Evolutionary conservation across 805 yeast genomes (phyloP).

Genomic region (Tetrapisispora fleetii): DNA sequence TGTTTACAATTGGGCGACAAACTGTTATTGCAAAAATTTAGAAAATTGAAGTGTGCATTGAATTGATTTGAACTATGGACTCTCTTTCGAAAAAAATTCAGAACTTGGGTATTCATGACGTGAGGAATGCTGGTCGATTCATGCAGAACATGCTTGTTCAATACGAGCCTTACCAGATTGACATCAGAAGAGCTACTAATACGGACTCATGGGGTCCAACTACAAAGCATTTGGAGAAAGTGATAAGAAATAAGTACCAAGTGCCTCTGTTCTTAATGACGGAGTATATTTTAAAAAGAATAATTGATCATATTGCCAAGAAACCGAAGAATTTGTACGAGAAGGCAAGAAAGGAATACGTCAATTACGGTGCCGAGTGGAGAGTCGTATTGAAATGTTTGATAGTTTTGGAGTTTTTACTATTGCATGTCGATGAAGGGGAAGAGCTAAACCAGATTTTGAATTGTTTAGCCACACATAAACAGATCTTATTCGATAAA

Average conservation of each 20-base stretch:
- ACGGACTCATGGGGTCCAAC: constrained; percentile 49
- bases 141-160: constrained; percentile 33
- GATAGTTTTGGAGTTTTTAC: constrained; percentile 26
- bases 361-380: constrained; percentile 34
- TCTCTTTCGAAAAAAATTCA: constrained; percentile 26
- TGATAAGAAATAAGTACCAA: constrained; percentile 21
- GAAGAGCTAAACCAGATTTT: constrained; percentile 23
- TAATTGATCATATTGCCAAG: constrained; percentile 29
- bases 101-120: constrained; percentile 31
- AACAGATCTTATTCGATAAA: constrained; percentile 23
- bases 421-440: constrained; percentile 27
- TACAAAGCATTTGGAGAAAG: constrained; percentile 32
- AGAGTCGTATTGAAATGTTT: constrained; percentile 32
- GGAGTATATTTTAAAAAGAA: constrained; percentile 30
- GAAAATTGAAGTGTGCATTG: background rate
- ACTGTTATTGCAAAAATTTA: background rate
- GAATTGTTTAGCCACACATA: constrained; percentile 23
- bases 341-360: constrained; percentile 32
- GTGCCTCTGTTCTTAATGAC: constrained; percentile 26
- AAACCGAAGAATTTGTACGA: constrained; percentile 30
- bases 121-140: constrained; percentile 32
- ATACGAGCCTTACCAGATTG: constrained; percentile 30
- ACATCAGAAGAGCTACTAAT: constrained; percentile 38
- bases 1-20: too few species aligned
- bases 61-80: constrained; percentile 16